phyloP scores from a whole-genome alignment of 2,329 filamentous ascomycete genomes.

The Fusarium chaquense region DNA sequence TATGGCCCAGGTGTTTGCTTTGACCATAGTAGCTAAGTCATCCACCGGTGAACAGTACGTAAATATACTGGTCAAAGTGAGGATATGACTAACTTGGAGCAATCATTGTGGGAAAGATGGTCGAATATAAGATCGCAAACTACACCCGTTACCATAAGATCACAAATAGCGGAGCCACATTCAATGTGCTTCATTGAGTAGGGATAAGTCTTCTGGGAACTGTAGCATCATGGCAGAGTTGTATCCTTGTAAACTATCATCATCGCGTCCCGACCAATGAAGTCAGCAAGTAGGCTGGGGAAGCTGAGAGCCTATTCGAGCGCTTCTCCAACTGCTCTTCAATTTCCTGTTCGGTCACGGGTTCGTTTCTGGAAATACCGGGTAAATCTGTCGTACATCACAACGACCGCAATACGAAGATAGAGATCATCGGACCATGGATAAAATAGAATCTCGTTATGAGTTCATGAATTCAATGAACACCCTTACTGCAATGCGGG shows the following conservation, averaged over 20 bases:
- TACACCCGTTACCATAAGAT: no score
- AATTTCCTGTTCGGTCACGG: no score
- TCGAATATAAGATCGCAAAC: neutral
- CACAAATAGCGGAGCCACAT: neutral
- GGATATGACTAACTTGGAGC: neutral
- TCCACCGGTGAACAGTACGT: neutral
- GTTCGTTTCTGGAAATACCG: neutral
- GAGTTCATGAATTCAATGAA: rapidly evolving
- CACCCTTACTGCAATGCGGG: neutral
- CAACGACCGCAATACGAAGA: neutral
- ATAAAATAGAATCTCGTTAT: neutral
- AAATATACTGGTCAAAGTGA: no score
- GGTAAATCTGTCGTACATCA: neutral
- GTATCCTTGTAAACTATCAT: neutral
- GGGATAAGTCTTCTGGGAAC: neutral
- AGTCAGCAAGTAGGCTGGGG: no score
- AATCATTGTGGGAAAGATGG: neutral
- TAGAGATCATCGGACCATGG: no score
- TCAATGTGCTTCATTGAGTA: neutral
- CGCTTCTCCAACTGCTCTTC: neutral
- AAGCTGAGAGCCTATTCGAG: neutral
- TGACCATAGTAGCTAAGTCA: neutral
- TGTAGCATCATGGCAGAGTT: neutral
- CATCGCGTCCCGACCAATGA: neutral
- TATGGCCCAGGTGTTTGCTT: neutral